Base-by-base conservation (phyloP, 495 filamentous ascomycete genomes). In the Xylaria cubensis region DNA sequence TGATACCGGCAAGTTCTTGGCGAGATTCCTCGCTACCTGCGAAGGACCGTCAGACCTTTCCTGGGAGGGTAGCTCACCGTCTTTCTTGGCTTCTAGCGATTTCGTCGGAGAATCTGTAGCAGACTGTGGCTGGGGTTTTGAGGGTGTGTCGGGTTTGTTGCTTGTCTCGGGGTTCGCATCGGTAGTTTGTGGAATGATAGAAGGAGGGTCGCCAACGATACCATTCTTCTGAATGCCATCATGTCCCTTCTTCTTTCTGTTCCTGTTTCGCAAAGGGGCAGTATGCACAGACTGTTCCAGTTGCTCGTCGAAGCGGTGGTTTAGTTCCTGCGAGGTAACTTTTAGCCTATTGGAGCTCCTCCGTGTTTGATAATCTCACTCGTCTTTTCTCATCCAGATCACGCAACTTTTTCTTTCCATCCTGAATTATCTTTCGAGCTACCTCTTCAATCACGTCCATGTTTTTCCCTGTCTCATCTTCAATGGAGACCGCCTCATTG, bases 261-360 rank as follows among this genome's bases (percentile, higher is more conserved):
- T 6, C 29, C 29, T 67, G 32, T 36, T 69, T 32, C 79, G 72
- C 0, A 55, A 64, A 8, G 74, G 75, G 1, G 61, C 13, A 12
- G 73, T 24, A 0, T 75, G 74, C 24, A 79, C 10, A 0, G 80
- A 64, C 26, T 72, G 72, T 70, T 77, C 70, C 4, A 83, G 70
- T 64, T 80, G 73, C 21, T 81, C 81, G 44, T 82, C 81, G 36
- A 83, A 78, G 29, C 76, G 74, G 4, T 73, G 78, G 51, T 83
- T 83, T 24, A 83, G 69, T 56, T 83, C 80, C 81, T 83, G 39
- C 32, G 15, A 21, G 53, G 1, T 42, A 39, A 24, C 1, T 15
- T 26, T 72, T 46, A 77, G 74, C 51, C 51, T 48, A 41, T 64
- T 13, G 44, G 44, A 50, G 3, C 39, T 44, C 61, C 10, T 29